Percentiles rank a stretch among this genome's conserved stretches.
Conservation (phyloP, 768 basidiomycete genomes). For the Cystobasidium onofrii region DNA sequence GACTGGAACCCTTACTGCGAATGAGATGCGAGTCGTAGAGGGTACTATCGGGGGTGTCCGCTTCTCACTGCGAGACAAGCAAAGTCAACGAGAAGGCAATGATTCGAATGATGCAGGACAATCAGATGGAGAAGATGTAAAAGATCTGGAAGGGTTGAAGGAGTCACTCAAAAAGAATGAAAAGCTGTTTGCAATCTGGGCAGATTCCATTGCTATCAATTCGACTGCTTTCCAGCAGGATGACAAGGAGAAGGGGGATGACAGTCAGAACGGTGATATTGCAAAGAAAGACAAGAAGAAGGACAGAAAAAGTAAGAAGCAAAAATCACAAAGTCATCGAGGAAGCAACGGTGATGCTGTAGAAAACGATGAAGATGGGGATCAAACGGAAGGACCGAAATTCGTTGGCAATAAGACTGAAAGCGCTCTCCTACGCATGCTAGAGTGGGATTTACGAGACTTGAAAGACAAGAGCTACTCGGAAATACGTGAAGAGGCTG, state of each 20-base stretch:
- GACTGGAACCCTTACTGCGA: constrained; percentile 31
- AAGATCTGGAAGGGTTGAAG: background rate
- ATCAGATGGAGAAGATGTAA: constrained; percentile 4
- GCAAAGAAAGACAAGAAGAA: background rate
- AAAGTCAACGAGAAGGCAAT: background rate
- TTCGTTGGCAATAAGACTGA: constrained; percentile 30
- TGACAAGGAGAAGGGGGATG: background rate
- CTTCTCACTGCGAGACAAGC: constrained; percentile 12
- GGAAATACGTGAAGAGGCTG: constrained; percentile 21
- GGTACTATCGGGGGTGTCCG: constrained; percentile 8
- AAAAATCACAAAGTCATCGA: background rate
- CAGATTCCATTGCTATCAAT: constrained; percentile 24
- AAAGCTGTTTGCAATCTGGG: background rate
- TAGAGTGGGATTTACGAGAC: constrained; percentile 12
- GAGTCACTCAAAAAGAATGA: constrained; percentile 27
- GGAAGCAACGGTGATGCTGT: background rate
- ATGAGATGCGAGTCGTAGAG: constrained; percentile 29
- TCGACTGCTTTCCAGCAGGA: constrained; percentile 30
- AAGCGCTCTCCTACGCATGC: constrained; percentile 26
- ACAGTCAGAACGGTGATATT: background rate
- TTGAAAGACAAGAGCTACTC: background rate
- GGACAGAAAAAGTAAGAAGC: background rate
- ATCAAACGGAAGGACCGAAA: constrained; percentile 9
- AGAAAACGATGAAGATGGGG: background rate
- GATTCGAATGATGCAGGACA: background rate